phyloP scores from a whole-genome alignment of 2,329 filamentous ascomycete species.

The Annulohypoxylon truncatum region DNA sequence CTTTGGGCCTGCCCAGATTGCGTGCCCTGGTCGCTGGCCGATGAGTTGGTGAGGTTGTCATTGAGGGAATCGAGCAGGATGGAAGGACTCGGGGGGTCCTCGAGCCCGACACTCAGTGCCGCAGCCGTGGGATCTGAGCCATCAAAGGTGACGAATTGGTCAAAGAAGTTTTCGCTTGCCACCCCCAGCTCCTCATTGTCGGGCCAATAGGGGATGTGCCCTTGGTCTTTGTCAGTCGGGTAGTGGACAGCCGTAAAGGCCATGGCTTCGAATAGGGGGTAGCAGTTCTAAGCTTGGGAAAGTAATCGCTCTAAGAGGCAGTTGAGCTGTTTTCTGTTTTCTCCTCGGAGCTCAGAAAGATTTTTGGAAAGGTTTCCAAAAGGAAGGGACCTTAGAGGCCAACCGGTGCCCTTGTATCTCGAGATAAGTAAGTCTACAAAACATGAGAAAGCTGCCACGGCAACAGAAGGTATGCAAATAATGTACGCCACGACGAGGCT shows the following conservation, averaged over 20 bases:
- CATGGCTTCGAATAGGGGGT: conserved; percentile 42
- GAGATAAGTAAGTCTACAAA: conserved; percentile 49
- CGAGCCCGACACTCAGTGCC: conserved; percentile 35
- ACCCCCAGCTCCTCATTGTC: conserved; percentile 47
- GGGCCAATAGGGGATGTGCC: conserved; percentile 45
- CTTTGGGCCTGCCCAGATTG: conserved; percentile 27
- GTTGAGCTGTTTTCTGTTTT: conserved; percentile 27
- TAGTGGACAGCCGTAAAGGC: conserved; percentile 48
- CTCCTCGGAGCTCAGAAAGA: conserved; percentile 34
- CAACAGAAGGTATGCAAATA: conserved; percentile 48
- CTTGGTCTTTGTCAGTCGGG: conserved; percentile 50
- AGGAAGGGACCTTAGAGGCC: conserved; percentile 33
- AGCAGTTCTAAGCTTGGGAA: conserved; percentile 34
- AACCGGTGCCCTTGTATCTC: conserved; percentile 43
- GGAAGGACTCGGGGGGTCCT: conserved; percentile 50
- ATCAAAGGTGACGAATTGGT: conserved; percentile 52
- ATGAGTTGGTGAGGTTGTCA: conserved; percentile 36
- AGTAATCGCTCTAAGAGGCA: conserved; percentile 25
- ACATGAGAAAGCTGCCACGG: conserved; percentile 47
- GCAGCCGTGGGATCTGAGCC: conserved; percentile 40
- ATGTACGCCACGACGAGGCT: conserved; percentile 47
- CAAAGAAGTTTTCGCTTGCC: conserved; percentile 50
- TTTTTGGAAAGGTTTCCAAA: conserved; percentile 28
- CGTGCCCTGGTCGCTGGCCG: conserved; percentile 40
- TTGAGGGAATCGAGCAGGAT: conserved; percentile 48